Evolutionary conservation across 2,329 filamentous ascomycete species (phyloP).

Genomic region (Bipolaris sorokiniana): DNA sequence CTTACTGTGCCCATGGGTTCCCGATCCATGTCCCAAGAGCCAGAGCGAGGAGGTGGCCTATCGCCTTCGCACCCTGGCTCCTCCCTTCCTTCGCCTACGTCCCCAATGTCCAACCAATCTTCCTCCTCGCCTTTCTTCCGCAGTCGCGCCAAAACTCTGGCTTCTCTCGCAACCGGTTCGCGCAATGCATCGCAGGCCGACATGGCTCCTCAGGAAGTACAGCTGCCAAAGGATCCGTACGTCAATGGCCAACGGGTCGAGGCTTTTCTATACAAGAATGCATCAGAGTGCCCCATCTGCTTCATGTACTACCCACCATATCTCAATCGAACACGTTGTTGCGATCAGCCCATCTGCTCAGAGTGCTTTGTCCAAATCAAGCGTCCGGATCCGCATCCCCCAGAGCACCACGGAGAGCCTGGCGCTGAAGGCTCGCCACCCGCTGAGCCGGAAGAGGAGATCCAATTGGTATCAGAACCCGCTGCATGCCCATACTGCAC

Average conservation of each 20-base stretch:
- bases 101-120: conserved; percentile 53
- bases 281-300: conserved; percentile 91
- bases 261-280: conserved; percentile 91
- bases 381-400: conserved; percentile 85
- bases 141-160: conserved; percentile 85
- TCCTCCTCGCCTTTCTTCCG: conserved; percentile 68
- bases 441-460: conserved; percentile 58
- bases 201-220: conserved; percentile 76
- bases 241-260: conserved; percentile 95
- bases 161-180: conserved; percentile 77
- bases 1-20: conserved; percentile 80
- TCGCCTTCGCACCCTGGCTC: conserved; percentile 69
- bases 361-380: conserved; percentile 99
- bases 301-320: conserved; percentile 95
- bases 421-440: conserved; percentile 42
- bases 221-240: conserved; percentile 79
- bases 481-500: conserved; percentile 95
- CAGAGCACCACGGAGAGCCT: conserved; percentile 69
- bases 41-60: conserved; percentile 67
- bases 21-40: conserved; percentile 78
- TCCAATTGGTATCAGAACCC: conserved; percentile 83
- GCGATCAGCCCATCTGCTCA: conserved; percentile 94
- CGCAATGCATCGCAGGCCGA: conserved; percentile 76
- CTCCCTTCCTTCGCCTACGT: conserved; percentile 64
- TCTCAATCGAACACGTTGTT: conserved; percentile 92